Conservation (phyloP, 2,329 filamentous ascomycete genomes). For the Pseudogymnoascus sp. region DNA sequence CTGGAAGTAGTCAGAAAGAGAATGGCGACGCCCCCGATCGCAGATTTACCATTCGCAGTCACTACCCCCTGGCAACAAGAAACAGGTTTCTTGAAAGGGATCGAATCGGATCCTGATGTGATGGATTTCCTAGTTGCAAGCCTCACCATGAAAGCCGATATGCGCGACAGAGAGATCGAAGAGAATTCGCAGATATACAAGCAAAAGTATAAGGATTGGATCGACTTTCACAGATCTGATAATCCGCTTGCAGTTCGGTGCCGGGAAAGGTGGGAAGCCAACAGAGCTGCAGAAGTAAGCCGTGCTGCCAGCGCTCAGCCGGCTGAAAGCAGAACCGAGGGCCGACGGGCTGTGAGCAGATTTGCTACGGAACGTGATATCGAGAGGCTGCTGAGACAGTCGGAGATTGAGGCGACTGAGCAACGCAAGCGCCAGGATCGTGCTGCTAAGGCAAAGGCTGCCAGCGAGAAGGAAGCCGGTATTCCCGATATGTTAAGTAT, state of each 20-base stretch:
- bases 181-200: slow-evolving; percentile 23
- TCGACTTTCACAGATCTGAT: slow-evolving; percentile 22
- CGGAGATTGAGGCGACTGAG: slow-evolving; percentile 64
- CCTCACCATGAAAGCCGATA: neutral
- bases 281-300: slow-evolving; percentile 22
- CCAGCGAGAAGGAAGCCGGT: slow-evolving; percentile 69
- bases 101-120: slow-evolving; percentile 19
- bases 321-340: slow-evolving; percentile 40
- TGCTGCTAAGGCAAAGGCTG: slow-evolving; percentile 61
- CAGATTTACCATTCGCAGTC: slow-evolving; percentile 22
- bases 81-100: slow-evolving; percentile 20
- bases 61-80: slow-evolving; percentile 23
- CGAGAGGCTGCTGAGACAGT: slow-evolving; percentile 65
- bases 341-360: slow-evolving; percentile 45
- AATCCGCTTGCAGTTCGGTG: slow-evolving; percentile 25
- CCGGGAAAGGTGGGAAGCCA: slow-evolving; percentile 24
- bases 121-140: slow-evolving; percentile 8
- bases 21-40: slow-evolving; percentile 28
- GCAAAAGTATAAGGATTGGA: slow-evolving; percentile 20
- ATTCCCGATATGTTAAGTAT: slow-evolving; percentile 66
- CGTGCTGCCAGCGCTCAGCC: slow-evolving; percentile 20
- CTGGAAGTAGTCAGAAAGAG: slow-evolving; percentile 22
- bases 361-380: slow-evolving; percentile 69
- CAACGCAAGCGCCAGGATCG: slow-evolving; percentile 59
- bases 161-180: slow-evolving; percentile 21